Base-by-base conservation (phyloP, 2,329 filamentous ascomycete genomes). In the Elsinoe fawcettii region DNA sequence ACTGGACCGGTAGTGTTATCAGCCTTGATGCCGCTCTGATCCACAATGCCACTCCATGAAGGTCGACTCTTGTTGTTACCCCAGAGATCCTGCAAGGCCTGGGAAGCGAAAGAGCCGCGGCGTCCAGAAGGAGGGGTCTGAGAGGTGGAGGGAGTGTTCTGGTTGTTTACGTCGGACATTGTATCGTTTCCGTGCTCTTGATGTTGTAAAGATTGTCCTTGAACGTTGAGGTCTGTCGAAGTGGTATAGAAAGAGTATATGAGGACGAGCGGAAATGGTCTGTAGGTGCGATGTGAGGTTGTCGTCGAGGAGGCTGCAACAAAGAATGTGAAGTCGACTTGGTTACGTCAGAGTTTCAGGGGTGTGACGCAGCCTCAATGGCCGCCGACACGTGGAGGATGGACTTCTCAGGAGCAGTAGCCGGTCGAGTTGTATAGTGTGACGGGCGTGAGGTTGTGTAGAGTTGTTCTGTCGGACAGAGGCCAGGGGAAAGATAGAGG, bases 1-100 rank as follows among this genome's bases (percentile, higher is more conserved):
- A 61, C 62, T 47, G 60, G 59, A 60, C 49, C 64, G 39, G 46
- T 57, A 30, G 49, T 37, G 41, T 61, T 63, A 37, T 58, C 39
- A 25, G 32, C 61, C 58, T 67, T 67, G 55, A 66, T 66, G 56
- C 66, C 67, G 51, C 63, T 67, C 18, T 43, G 39, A 9, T 49
- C 41, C 49, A 68, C 66, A 62, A 65, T 69, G 25, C 25, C 32
- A 27, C 49, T 34, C 25, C 20, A 53, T 65, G 65, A 64, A 58
- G 66, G 65, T 56, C 62, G 59, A 59, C 65, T 65, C 55, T 69
- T 68, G 43, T 68, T 69, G 60, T 71, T 66, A 36, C 69, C 72
- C 62, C 78, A 77, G 49, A 78, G 68, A 64, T 75, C 74, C 54
- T 74, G 74, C 61, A 78, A 75, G 2, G 74, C 75, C 66, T 75